Evolutionary conservation across 768 basidiomycete species (phyloP).

Genomic region (Myochromella boudieri): DNA sequence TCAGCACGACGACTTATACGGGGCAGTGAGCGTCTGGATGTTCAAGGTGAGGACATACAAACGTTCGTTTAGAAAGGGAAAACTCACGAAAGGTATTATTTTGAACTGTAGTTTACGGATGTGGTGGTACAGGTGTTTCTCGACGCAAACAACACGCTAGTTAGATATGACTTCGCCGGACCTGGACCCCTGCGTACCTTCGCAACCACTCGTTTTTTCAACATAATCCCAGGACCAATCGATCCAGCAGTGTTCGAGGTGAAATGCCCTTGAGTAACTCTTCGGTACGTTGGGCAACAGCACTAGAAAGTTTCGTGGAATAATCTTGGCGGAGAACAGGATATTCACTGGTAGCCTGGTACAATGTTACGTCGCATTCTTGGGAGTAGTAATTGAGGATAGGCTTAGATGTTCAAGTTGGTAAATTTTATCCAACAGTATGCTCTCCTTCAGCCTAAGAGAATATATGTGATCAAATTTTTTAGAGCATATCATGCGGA

Average conservation of each 20-base stretch:
- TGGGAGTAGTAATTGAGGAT: background rate
- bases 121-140: slow-evolving; percentile 17
- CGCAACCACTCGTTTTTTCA: slow-evolving; percentile 30
- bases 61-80: background rate
- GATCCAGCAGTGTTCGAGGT: slow-evolving; percentile 25
- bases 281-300: background rate
- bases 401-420: background rate
- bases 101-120: background rate
- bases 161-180: slow-evolving; percentile 27
- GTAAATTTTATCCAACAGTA: background rate
- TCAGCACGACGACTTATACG: slow-evolving; percentile 25
- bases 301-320: slow-evolving; percentile 8
- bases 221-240: slow-evolving; percentile 25
- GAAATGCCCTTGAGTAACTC: slow-evolving; percentile 15
- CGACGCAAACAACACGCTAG: slow-evolving; percentile 23
- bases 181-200: slow-evolving; percentile 26
- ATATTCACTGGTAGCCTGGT: background rate
- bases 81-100: background rate
- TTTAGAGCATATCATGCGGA: too few species aligned
- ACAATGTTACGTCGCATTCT: background rate
- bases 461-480: background rate
- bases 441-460: background rate
- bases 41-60: slow-evolving; percentile 10
- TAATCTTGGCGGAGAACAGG: background rate
- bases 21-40: slow-evolving; percentile 19